phyloP scores from a whole-genome alignment of 495 filamentous ascomycete species.

The Friedmanniomyces simplex region DNA sequence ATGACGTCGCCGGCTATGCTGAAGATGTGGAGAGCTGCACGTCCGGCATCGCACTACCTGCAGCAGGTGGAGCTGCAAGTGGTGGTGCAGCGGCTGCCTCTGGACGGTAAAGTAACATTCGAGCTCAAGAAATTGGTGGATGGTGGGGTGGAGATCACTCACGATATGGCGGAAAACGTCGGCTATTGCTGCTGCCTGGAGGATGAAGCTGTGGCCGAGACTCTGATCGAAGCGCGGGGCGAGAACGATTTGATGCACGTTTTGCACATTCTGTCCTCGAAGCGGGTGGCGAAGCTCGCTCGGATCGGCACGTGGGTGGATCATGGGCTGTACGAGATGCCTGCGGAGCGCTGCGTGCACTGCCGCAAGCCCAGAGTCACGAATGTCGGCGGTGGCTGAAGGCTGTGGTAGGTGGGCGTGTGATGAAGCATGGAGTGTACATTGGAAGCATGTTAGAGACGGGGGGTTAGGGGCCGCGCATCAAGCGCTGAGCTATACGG shows the following conservation, averaged over 20 bases:
- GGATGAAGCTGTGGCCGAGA: background rate
- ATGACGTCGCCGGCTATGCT: background rate
- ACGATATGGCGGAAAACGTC: background rate
- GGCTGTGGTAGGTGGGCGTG: background rate
- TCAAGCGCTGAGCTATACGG: background rate
- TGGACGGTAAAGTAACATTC: background rate
- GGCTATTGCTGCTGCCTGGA: background rate
- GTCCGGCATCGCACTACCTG: background rate
- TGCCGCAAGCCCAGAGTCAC: background rate
- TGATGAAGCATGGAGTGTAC: background rate
- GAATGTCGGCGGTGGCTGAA: background rate
- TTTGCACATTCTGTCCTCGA: background rate
- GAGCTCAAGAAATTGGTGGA: background rate
- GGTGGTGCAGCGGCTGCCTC: background rate
- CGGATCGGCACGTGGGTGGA: background rate
- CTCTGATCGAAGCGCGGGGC: background rate
- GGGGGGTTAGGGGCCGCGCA: background rate
- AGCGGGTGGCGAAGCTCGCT: background rate
- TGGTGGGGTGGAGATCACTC: background rate
- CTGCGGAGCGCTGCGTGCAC: background rate
- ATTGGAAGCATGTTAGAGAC: background rate
- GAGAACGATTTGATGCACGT: background rate
- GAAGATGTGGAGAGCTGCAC: background rate
- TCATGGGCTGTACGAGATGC: background rate
- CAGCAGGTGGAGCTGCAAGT: background rate